Percentiles rank a stretch among this genome's conserved stretches.
phyloP scores from a whole-genome alignment of 306 rosid genomes.

The Potentilla sterilis region DNA sequence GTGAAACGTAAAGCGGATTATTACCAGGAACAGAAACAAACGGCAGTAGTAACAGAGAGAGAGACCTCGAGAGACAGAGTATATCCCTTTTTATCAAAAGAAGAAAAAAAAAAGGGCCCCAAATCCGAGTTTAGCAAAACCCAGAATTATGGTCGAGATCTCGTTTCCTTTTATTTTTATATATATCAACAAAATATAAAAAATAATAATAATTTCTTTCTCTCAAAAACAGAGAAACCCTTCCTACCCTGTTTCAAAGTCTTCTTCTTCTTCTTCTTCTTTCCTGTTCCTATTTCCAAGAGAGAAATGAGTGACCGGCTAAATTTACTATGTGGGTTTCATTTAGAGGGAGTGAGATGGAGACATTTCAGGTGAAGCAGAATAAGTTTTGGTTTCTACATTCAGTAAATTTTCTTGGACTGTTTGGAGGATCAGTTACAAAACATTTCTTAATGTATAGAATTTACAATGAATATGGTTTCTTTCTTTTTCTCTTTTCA shows the following conservation, averaged over 20 bases:
- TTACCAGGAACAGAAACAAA: slow-evolving; percentile 42
- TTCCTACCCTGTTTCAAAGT: slow-evolving; percentile 2
- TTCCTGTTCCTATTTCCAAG: slow-evolving; percentile 12
- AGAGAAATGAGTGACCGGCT: not conserved
- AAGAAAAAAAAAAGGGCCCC: slow-evolving; percentile 44
- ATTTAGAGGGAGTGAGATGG: slow-evolving; percentile 10
- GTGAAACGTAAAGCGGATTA: not conserved
- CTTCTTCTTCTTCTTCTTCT: slow-evolving; percentile 18
- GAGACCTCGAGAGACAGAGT: slow-evolving; percentile 16
- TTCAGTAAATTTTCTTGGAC: slow-evolving; percentile 29
- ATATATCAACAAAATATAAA: not conserved
- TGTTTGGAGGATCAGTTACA: slow-evolving; percentile 9
- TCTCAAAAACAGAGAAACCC: not conserved
- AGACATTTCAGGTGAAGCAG: slow-evolving; percentile 11
- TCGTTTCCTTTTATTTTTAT: slow-evolving; percentile 37
- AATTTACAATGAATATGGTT: not conserved
- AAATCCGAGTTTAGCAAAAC: slow-evolving; percentile 33
- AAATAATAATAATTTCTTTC: not conserved
- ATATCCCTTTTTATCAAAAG: slow-evolving; percentile 34
- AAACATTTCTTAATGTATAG: not conserved
- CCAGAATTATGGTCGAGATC: slow-evolving; percentile 30
- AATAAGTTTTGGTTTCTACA: slow-evolving; percentile 19
- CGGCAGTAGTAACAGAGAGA: slow-evolving; percentile 4
- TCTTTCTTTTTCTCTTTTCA: not conserved
- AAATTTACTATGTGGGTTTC: slow-evolving; percentile 1